Conservation (phyloP, 2,329 filamentous ascomycete genomes). For the Delphinella strobiligena region DNA sequence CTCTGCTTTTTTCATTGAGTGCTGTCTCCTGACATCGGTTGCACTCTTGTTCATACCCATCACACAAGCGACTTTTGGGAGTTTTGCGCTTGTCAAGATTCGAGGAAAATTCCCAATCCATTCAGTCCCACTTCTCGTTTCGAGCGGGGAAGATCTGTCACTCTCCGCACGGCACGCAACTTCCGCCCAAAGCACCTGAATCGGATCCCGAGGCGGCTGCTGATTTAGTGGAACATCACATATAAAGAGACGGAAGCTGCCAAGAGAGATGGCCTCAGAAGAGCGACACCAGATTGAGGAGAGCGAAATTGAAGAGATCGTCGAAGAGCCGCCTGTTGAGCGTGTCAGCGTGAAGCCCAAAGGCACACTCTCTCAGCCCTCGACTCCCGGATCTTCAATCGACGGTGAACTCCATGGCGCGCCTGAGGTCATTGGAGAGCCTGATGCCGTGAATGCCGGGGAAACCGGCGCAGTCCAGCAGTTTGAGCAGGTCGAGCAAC, state of each 20-base stretch:
- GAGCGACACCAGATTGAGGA: background rate
- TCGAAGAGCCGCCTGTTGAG: constrained; percentile 14
- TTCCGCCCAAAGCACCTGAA: too few relatives aligned
- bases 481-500: constrained; percentile 28
- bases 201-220: too few relatives aligned
- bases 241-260: too few relatives aligned
- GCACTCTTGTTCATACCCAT: constrained; percentile 2
- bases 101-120: background rate
- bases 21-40: too few relatives aligned
- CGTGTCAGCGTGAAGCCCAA: constrained; percentile 21
- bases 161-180: too few relatives aligned
- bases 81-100: constrained; percentile 42
- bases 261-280: background rate
- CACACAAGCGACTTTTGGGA: constrained; percentile 42
- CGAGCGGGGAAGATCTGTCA: too few relatives aligned
- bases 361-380: constrained; percentile 13
- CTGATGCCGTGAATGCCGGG: constrained; percentile 13
- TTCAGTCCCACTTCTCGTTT: too few relatives aligned
- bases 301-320: constrained; percentile 8
- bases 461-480: constrained; percentile 23
- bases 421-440: constrained; percentile 21
- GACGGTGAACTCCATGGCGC: constrained; percentile 20
- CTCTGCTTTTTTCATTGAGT: too few relatives aligned
- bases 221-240: too few relatives aligned
- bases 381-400: constrained; percentile 12